Evolutionary conservation across 306 rosid genomes (phyloP), one percentile per base, ranked within the genome.

Genomic region (Echinosophora koreensis): DNA sequence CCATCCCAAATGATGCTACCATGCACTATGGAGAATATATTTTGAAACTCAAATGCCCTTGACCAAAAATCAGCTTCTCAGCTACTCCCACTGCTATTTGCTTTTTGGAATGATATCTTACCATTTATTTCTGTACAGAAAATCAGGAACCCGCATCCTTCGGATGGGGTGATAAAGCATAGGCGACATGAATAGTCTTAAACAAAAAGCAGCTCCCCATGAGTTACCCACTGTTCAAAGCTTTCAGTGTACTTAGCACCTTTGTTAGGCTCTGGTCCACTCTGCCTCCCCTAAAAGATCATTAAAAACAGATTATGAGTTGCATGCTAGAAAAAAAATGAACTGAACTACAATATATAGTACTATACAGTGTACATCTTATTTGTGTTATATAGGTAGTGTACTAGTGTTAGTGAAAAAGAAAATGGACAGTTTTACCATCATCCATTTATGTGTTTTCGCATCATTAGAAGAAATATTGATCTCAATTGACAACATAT

Each of bases 71-170:
- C 69, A 52, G 81, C 73, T 55, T n/a, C 66, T 80, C 59, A 46
- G 81, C 66, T 68, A 56, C 64, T 74, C 77, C 76, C 80, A 30
- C 42, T 71, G 63, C 59, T 77, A 47, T 69, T 32, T 52, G 32
- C 66, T 75, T 81, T 81, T 57, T 12, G 22, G 62, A 61, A 77
- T 77, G 72, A 47, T 76, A 63, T 70, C 85, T 61, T 66, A 84
- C 84, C 78, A 58, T 81, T 86, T 86, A 79, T 89, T 90, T 78
- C 78, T 86, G 87, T 90, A 87, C 82, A 84, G 35, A 69, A 70
- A 62, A 78, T 63, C 82, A 82, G 74, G 78, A 85, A 85, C 64
- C 79, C 82, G 66, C 86, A 81, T 76, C 94, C 92, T 90, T 90
- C 71, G 90, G 89, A 88, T 71, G 84, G 67, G 71, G 66, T n/a